Percentiles rank a stretch among this genome's conserved stretches.
Evolutionary conservation across 306 rosid species (phyloP).

Genomic region (Acacia melanoxylon): DNA sequence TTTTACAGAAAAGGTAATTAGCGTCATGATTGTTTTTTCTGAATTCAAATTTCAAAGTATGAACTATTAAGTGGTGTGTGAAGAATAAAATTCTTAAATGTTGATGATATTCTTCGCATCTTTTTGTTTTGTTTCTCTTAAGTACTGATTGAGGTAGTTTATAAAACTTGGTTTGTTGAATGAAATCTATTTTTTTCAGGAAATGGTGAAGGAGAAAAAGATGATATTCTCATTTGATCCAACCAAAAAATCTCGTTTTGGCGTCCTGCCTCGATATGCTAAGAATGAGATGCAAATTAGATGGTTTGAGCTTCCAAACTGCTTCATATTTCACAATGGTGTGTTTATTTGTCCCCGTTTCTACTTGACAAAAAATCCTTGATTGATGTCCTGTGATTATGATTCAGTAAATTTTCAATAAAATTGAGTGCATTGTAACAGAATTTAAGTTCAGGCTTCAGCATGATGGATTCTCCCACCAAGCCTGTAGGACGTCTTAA

Average conservation of each 20-base stretch:
- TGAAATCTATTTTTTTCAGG: constrained; percentile 51
- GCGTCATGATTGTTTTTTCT: background rate
- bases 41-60: background rate
- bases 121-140: background rate
- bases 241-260: constrained; percentile 89
- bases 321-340: constrained; percentile 98
- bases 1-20: background rate
- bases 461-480: background rate
- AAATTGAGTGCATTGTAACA: background rate
- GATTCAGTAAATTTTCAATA: background rate
- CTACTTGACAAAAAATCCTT: background rate
- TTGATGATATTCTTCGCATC: background rate
- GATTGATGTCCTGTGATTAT: constrained; percentile 21
- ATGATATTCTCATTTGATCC: constrained; percentile 76
- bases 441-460: constrained; percentile 5
- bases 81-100: background rate
- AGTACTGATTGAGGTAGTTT: constrained; percentile 2
- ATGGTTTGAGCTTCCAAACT: constrained; percentile 98
- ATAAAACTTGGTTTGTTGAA: constrained; percentile 23
- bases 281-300: constrained; percentile 74
- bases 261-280: constrained; percentile 91
- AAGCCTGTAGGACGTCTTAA: background rate
- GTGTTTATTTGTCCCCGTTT: constrained; percentile 17
- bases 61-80: background rate
- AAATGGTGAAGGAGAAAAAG: constrained; percentile 90